Evolutionary conservation across 495 filamentous ascomycete genomes (phyloP).

Genomic region (Neurospora sp.): DNA sequence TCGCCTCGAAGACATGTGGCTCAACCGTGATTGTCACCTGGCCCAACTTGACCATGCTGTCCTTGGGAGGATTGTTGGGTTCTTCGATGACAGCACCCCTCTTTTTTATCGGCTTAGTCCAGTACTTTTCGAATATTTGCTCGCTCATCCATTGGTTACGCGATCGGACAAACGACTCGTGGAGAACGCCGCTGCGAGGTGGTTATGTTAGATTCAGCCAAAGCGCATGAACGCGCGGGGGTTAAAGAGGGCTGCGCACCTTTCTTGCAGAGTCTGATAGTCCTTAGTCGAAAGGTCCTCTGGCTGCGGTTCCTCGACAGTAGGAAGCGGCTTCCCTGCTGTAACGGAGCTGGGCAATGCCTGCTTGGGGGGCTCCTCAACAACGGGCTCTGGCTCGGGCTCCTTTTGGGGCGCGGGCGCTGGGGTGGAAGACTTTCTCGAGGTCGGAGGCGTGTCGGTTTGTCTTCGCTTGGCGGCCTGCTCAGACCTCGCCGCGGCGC

Average conservation of each 20-base stretch:
- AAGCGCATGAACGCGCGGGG: neutral
- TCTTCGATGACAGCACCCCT: conserved; percentile 62
- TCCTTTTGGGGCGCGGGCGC: conserved; percentile 19
- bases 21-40: conserved; percentile 73
- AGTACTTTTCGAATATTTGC: conserved; percentile 85
- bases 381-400: conserved; percentile 15
- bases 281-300: conserved; percentile 52
- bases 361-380: conserved; percentile 37
- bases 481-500: conserved; percentile 42
- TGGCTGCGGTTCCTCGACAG: conserved; percentile 58
- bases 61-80: conserved; percentile 68
- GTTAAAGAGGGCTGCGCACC: conserved; percentile 36
- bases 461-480: conserved; percentile 39
- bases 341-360: conserved; percentile 45
- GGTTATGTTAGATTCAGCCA: neutral
- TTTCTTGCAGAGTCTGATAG: conserved; percentile 77
- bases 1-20: conserved; percentile 83
- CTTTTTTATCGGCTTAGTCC: conserved; percentile 79
- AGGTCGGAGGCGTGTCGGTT: conserved; percentile 27
- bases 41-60: conserved; percentile 79
- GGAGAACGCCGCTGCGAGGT: conserved; percentile 63
- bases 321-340: conserved; percentile 60
- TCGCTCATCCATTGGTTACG: conserved; percentile 83
- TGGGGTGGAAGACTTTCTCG: conserved; percentile 23
- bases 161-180: conserved; percentile 73